These are phyloP conservation scores for Psidium guajava DNA, from an alignment of 345 rosid species.

Conservation along the genomic window DNA sequence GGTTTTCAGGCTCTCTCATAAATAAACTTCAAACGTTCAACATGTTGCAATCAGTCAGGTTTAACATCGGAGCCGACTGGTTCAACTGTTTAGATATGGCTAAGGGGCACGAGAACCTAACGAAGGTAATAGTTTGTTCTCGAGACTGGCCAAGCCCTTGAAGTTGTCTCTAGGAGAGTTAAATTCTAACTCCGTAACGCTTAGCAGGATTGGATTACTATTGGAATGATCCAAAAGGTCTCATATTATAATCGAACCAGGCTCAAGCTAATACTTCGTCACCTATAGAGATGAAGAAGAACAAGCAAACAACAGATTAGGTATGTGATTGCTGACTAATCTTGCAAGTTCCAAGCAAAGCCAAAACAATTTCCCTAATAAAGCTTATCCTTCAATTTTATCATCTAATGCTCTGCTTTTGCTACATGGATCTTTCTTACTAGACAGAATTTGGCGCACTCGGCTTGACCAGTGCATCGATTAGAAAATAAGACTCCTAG, in stretches of 20 bases:
- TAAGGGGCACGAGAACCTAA: background rate
- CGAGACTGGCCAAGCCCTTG: background rate
- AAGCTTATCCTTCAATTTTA: background rate
- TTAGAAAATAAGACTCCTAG: background rate
- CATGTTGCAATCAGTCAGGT: background rate
- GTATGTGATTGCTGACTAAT: background rate
- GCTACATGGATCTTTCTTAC: background rate
- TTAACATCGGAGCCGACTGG: rapidly evolving
- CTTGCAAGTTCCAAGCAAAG: background rate
- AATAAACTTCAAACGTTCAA: background rate
- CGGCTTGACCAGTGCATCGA: background rate
- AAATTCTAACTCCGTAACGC: rapidly evolving
- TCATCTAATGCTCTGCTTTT: background rate
- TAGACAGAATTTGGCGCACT: background rate
- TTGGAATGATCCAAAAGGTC: background rate
- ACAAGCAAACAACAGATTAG: background rate
- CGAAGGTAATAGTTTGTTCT: rapidly evolving
- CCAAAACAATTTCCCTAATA: background rate
- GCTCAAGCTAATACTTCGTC: background rate
- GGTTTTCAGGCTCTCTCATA: background rate
- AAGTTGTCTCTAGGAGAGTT: background rate
- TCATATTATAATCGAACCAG: background rate
- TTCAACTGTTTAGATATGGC: background rate
- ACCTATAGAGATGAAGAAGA: background rate
- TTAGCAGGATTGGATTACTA: background rate